These are phyloP conservation scores for Sugiyamaella pinicola DNA, from an alignment of 1,139 yeast genomes.

Conservation along the genomic window DNA sequence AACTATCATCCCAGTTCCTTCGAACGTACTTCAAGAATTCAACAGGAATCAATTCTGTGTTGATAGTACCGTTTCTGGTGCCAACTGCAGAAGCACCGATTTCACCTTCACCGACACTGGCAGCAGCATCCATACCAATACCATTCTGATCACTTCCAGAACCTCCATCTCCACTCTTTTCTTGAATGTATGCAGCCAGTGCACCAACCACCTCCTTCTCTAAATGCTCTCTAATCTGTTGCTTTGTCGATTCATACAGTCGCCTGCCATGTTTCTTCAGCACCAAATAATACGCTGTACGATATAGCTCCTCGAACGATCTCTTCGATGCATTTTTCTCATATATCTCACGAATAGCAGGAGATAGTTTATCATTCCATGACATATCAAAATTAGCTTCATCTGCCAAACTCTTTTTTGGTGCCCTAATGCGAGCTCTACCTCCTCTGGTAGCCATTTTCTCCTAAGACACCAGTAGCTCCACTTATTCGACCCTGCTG, in stretches of 20 bases:
- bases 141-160: neutral
- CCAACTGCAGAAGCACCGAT: neutral
- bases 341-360: slow-evolving; percentile 78
- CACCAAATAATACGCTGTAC: slow-evolving; percentile 80
- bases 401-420: slow-evolving; percentile 27
- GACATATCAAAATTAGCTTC: slow-evolving; percentile 64
- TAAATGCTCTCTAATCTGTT: slow-evolving; percentile 56
- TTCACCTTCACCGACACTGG: neutral
- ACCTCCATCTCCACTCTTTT: neutral
- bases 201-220: slow-evolving; percentile 37
- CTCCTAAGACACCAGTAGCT: too few species aligned
- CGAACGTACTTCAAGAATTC: slow-evolving; percentile 53
- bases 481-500: too few species aligned
- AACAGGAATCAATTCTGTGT: slow-evolving; percentile 14
- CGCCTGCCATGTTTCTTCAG: slow-evolving; percentile 70
- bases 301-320: slow-evolving; percentile 82
- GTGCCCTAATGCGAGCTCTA: slow-evolving; percentile 32
- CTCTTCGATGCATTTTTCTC: slow-evolving; percentile 71
- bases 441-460: slow-evolving; percentile 26
- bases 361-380: slow-evolving; percentile 65
- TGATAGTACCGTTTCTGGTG: neutral
- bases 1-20: slow-evolving; percentile 72
- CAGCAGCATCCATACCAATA: neutral
- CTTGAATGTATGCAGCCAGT: slow-evolving; percentile 26
- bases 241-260: slow-evolving; percentile 65